Percentiles rank a stretch among this genome's conserved stretches.
phyloP scores from a whole-genome alignment of 805 yeast genomes.

The Metschnikowia sp. region DNA sequence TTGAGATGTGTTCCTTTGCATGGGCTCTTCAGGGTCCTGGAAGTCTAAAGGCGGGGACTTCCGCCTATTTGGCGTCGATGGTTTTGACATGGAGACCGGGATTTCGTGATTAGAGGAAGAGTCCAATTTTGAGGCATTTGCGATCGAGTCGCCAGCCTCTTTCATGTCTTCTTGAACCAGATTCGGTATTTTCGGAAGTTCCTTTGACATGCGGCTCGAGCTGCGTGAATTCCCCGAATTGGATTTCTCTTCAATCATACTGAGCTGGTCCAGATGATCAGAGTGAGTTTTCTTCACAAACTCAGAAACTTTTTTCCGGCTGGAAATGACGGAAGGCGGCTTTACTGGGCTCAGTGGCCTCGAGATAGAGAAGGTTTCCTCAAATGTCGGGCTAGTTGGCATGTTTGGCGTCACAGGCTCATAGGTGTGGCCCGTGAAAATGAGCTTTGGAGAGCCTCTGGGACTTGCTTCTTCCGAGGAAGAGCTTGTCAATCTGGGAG shows the following conservation, averaged over 20 bases:
- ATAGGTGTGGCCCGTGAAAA: slow-evolving; percentile 36
- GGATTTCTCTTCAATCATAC: slow-evolving; percentile 42
- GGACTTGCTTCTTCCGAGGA: slow-evolving; percentile 2
- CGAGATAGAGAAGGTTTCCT: neutral
- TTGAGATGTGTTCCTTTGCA: too few species aligned
- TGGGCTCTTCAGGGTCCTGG: too few species aligned
- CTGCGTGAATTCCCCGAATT: slow-evolving; percentile 26
- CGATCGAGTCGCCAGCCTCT: too few species aligned
- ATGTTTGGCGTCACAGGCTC: slow-evolving; percentile 26
- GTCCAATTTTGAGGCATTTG: too few species aligned
- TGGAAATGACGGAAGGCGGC: slow-evolving; percentile 28
- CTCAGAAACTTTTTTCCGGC: slow-evolving; percentile 27
- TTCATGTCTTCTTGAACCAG: too few species aligned
- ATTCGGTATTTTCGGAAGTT: slow-evolving; percentile 4
- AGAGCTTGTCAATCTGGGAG: slow-evolving; percentile 34
- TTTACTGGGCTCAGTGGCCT: slow-evolving; percentile 8
- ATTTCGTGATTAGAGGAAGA: too few species aligned
- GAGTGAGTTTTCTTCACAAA: slow-evolving; percentile 18
- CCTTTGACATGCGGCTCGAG: slow-evolving; percentile 25
- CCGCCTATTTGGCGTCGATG: too few species aligned
- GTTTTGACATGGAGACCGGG: too few species aligned
- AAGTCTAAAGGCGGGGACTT: too few species aligned
- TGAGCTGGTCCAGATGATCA: slow-evolving; percentile 34
- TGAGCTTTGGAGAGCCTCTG: slow-evolving; percentile 14
- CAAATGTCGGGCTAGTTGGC: neutral